phyloP scores from a whole-genome alignment of 2,329 filamentous ascomycete genomes.

The Monilinia aucupariae region DNA sequence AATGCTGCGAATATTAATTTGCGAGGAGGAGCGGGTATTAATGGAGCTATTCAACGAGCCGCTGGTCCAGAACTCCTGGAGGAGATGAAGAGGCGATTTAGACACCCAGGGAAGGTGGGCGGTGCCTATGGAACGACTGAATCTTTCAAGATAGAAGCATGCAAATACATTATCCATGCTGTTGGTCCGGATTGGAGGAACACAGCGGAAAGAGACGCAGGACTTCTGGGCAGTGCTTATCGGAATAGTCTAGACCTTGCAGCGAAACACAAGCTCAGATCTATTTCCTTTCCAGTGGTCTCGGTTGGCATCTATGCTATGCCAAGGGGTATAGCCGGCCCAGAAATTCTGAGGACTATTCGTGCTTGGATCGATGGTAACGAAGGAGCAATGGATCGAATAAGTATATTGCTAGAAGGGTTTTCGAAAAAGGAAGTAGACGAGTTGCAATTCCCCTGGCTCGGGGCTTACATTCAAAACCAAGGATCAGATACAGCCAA shows the following conservation, averaged over 20 bases:
- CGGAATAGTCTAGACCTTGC: neutral
- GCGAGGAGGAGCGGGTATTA: neutral
- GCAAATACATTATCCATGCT: slow-evolving; percentile 2
- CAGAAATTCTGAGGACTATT: neutral
- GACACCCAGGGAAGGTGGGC: neutral
- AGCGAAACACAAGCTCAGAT: neutral
- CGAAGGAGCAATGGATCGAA: neutral
- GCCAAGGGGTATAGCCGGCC: neutral
- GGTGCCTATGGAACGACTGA: slow-evolving; percentile 1
- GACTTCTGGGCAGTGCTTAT: neutral
- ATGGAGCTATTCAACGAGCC: neutral
- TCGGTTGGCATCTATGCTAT: neutral
- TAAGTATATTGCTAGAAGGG: neutral
- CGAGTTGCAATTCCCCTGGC: neutral
- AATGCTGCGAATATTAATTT: neutral
- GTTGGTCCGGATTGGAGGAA: neutral
- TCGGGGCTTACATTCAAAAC: neutral
- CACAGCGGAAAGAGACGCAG: neutral
- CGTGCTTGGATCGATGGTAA: neutral
- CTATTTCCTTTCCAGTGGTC: slow-evolving; percentile 1
- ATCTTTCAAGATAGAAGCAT: neutral
- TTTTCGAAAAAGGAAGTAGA: neutral
- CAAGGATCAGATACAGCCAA: neutral
- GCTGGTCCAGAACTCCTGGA: neutral
- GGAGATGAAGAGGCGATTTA: neutral